Conservation (phyloP, 768 basidiomycete species). For the Tulasnella sp. region DNA sequence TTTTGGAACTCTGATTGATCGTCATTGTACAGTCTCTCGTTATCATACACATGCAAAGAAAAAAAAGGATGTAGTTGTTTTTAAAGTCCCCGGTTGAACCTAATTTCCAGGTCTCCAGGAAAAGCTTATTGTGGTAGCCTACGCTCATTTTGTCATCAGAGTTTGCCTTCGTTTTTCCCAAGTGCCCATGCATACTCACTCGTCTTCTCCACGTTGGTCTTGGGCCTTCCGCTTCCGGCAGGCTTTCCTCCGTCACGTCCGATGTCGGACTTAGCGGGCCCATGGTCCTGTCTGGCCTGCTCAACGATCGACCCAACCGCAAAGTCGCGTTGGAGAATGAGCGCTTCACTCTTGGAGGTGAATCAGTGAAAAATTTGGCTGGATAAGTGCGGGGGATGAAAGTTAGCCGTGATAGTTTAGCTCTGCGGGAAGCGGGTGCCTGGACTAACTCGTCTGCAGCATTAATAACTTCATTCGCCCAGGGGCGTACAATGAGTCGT, state of each 20-base stretch:
- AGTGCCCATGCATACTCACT: not conserved
- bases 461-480: not conserved
- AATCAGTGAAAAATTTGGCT: not conserved
- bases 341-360: not conserved
- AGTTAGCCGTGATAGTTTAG: not conserved
- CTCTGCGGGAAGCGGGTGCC: not conserved
- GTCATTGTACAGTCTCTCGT: not conserved
- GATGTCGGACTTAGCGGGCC: not conserved
- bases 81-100: not conserved
- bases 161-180: not conserved
- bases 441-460: not conserved
- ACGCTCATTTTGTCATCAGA: not conserved
- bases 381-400: not conserved
- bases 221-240: not conserved
- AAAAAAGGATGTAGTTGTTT: not conserved
- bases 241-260: not conserved
- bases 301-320: not conserved
- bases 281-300: not conserved
- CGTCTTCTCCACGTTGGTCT: slow-evolving; percentile 1
- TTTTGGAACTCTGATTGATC: not conserved
- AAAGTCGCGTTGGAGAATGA: not conserved
- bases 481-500: not conserved
- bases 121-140: not conserved
- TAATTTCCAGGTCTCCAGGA: not conserved
- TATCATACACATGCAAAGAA: not conserved